Conservation (phyloP, 371 early-diverging fungal species). For the Mortierella sp. region DNA sequence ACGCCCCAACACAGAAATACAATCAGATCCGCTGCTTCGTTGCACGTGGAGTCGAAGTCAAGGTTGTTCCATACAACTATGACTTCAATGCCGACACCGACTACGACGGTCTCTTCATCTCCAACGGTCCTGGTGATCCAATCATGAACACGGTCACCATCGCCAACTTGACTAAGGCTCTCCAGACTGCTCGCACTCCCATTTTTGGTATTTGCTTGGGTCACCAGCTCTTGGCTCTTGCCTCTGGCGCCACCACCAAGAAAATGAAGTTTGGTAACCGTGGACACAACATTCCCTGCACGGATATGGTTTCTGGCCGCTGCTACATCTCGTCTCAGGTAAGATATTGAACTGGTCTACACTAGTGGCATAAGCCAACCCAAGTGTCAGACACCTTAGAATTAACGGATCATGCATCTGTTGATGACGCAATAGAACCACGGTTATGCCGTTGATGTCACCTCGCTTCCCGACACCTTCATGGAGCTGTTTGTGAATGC, state of each 20-base stretch:
- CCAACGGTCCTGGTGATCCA: constrained; percentile 98
- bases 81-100: constrained; percentile 83
- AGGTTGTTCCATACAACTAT: constrained; percentile 96
- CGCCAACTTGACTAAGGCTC: constrained; percentile 70
- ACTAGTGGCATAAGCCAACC: neutral
- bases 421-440: constrained; percentile 79
- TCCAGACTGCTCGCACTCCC: constrained; percentile 82
- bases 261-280: constrained; percentile 99
- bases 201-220: constrained; percentile 99
- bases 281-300: constrained; percentile 98
- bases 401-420: neutral
- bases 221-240: constrained; percentile 94
- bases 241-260: constrained; percentile 90
- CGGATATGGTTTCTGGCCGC: constrained; percentile 91
- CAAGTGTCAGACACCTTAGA: no score
- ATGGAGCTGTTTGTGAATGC: constrained; percentile 96
- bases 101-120: constrained; percentile 93
- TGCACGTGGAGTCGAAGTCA: constrained; percentile 91
- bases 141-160: constrained; percentile 82
- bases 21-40: constrained; percentile 98
- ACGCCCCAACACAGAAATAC: constrained; percentile 68
- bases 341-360: neutral
- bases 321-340: constrained; percentile 95
- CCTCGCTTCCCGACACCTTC: constrained; percentile 80
- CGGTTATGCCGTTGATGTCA: constrained; percentile 94